Evolutionary conservation across 1,284 basidiomycete genomes (phyloP).

Genomic region (Pterulicium gracile): DNA sequence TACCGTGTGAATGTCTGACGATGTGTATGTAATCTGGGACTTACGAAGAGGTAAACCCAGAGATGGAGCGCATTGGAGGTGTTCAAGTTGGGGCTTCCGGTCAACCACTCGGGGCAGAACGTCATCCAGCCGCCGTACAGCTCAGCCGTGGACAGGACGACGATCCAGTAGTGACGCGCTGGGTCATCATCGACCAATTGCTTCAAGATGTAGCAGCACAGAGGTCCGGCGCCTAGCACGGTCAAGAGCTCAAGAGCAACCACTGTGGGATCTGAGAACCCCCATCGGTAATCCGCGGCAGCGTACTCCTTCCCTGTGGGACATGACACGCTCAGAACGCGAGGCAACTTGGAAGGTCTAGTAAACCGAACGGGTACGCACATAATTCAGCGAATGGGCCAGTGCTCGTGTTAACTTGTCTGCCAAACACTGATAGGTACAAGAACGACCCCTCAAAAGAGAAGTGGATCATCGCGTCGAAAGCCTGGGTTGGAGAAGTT

Average conservation of each 20-base stretch:
- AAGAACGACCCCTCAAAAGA: conserved; percentile 71
- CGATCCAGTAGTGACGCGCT: conserved; percentile 70
- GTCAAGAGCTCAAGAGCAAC: conserved; percentile 77
- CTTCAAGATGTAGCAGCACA: conserved; percentile 60
- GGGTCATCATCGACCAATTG: conserved; percentile 54
- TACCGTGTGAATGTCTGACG: conserved; percentile 26
- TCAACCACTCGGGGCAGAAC: conserved; percentile 78
- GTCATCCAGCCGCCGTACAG: conserved; percentile 81
- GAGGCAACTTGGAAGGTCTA: conserved; percentile 1
- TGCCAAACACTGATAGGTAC: conserved; percentile 62
- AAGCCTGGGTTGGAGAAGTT: conserved; percentile 33
- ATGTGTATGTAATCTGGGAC: conserved; percentile 13
- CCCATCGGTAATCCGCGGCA: conserved; percentile 75
- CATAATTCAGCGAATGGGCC: conserved; percentile 71
- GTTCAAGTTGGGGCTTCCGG: conserved; percentile 59
- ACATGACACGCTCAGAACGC: conserved; percentile 1
- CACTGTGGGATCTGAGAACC: conserved; percentile 62
- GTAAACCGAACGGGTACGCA: conserved; percentile 24
- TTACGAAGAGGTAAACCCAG: conserved; percentile 43
- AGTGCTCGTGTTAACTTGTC: conserved; percentile 56
- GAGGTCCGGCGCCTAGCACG: conserved; percentile 63
- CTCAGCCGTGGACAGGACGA: conserved; percentile 65
- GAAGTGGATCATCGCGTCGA: conserved; percentile 73
- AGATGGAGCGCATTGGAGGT: conserved; percentile 53
- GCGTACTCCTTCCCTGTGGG: conserved; percentile 52